phyloP scores from a whole-genome alignment of 768 basidiomycete species.

The Boletus vinaceobasis region DNA sequence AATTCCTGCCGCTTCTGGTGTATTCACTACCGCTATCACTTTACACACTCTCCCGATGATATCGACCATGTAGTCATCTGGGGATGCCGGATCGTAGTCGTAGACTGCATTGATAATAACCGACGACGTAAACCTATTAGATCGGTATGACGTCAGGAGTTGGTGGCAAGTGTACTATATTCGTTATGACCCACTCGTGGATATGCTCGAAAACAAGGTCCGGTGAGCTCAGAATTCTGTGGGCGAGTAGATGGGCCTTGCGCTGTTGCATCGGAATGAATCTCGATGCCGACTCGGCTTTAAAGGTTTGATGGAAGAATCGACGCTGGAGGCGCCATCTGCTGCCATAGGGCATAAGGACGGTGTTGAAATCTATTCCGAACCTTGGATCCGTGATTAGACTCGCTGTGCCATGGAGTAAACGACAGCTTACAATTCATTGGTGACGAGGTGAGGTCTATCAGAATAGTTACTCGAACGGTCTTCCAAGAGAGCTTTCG shows the following conservation, averaged over 20 bases:
- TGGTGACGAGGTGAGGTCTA: conserved; percentile 14
- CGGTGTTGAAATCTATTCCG: conserved; percentile 14
- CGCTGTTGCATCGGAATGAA: conserved; percentile 17
- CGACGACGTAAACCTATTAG: conserved; percentile 18
- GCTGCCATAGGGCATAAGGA: conserved; percentile 14
- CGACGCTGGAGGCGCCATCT: conserved; percentile 18
- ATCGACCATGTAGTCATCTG: conserved; percentile 10
- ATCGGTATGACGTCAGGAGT: background rate
- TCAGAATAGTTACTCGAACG: conserved; percentile 21
- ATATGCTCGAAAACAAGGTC: conserved; percentile 6
- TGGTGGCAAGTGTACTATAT: conserved; percentile 1
- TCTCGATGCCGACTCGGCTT: conserved; percentile 4
- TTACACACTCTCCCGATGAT: conserved; percentile 11
- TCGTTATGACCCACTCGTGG: conserved; percentile 10
- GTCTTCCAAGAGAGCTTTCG: conserved; percentile 14
- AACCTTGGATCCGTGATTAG: conserved; percentile 1
- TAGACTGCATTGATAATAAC: conserved; percentile 23
- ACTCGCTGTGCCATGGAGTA: background rate
- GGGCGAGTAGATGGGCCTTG: conserved; percentile 6
- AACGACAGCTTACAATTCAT: conserved; percentile 6
- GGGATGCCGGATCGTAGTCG: conserved; percentile 17
- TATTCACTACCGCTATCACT: background rate
- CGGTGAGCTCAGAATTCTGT: conserved; percentile 7
- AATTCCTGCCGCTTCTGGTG: conserved; percentile 11
- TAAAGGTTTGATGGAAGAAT: conserved; percentile 21